Evolutionary conservation across 495 filamentous ascomycete genomes (phyloP), one percentile per base, ranked within the genome.

Genomic region (Usnea hakonensis): DNA sequence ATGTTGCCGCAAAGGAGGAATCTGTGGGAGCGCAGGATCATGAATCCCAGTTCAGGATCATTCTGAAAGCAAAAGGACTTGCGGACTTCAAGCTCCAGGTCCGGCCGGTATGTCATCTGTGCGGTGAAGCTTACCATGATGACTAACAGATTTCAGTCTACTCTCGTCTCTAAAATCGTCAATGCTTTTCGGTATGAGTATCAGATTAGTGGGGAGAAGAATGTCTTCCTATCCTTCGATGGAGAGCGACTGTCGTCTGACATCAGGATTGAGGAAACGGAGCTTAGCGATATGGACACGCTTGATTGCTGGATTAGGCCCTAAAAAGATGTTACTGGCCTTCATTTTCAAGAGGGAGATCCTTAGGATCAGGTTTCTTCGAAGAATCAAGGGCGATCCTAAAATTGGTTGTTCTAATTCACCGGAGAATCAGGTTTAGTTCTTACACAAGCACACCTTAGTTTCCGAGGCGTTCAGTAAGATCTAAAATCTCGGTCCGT

Each of bases 241-340:
- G 93, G 93, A 21, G 91, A 95, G 52, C 74, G 76, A 50, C 72
- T 96, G 30, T 79, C 84, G 2, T 80, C 84, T 0, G 76, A 84
- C 5, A 77, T 79, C n/a, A 78, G 75, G n/a, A 76, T 96, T 6
- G 75, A 71, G 23, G 84, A 88, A 41, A 78, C 88, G n/a, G 91
- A 95, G 16, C 78, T 97, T 43, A 81, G 81, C 17, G 89, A 97
- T 67, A 78, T 85, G 72, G 92, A 95, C 68, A 79, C 83, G 57
- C 69, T 96, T 41, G 91, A 95, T n/a, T n/a, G n/a, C n/a, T n/a
- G n/a, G n/a, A n/a, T n/a, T n/a, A n/a, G n/a, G n/a, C n/a, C n/a
- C n/a, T n/a, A n/a, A n/a, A n/a, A n/a, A n/a, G n/a, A n/a, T n/a
- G n/a, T n/a, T n/a, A n/a, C n/a, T n/a, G n/a, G n/a, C n/a, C n/a